phyloP scores from a whole-genome alignment of 2,329 filamentous ascomycete species.

The Pseudonectria buxi region DNA sequence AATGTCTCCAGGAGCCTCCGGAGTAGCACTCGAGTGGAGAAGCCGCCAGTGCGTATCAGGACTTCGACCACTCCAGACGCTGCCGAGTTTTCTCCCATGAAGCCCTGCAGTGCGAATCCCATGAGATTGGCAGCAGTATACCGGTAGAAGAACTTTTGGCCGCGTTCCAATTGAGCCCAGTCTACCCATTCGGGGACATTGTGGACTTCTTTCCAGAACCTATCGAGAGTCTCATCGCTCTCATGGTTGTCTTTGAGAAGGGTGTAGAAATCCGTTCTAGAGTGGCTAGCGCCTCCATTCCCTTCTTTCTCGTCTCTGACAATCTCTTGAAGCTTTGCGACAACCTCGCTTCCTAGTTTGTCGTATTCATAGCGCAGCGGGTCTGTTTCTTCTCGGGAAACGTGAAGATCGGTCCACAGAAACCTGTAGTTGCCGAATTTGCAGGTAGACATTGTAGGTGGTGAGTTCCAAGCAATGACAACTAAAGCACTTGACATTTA shows the following conservation, averaged over 20 bases:
- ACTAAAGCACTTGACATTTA: too few relatives aligned
- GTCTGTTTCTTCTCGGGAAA: conserved; percentile 7
- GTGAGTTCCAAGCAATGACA: too few relatives aligned
- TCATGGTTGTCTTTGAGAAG: too few relatives aligned
- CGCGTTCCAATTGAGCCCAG: conserved; percentile 58
- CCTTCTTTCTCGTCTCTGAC: conserved; percentile 5
- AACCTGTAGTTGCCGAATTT: too few relatives aligned
- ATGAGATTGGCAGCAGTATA: conserved; percentile 57
- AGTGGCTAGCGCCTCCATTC: too few relatives aligned
- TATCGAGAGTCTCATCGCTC: too few relatives aligned
- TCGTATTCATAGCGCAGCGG: conserved; percentile 14
- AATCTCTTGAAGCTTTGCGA: too few relatives aligned
- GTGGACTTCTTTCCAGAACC: conserved; percentile 38
- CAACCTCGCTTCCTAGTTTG: conserved; percentile 11
- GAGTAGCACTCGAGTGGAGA: conserved; percentile 53
- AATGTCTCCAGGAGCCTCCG: conserved; percentile 46
- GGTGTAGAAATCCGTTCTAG: too few relatives aligned
- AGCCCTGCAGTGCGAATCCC: conserved; percentile 34
- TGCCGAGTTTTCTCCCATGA: conserved; percentile 34
- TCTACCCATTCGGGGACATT: conserved; percentile 59
- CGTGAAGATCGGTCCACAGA: conserved; percentile 14
- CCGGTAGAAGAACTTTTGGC: conserved; percentile 58
- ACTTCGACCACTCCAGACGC: conserved; percentile 57
- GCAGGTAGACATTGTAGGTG: too few relatives aligned
- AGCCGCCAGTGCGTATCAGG: conserved; percentile 59